Evolutionary conservation across 371 early-diverging fungal genomes (phyloP).

Genomic region (Mucor saturninus): DNA sequence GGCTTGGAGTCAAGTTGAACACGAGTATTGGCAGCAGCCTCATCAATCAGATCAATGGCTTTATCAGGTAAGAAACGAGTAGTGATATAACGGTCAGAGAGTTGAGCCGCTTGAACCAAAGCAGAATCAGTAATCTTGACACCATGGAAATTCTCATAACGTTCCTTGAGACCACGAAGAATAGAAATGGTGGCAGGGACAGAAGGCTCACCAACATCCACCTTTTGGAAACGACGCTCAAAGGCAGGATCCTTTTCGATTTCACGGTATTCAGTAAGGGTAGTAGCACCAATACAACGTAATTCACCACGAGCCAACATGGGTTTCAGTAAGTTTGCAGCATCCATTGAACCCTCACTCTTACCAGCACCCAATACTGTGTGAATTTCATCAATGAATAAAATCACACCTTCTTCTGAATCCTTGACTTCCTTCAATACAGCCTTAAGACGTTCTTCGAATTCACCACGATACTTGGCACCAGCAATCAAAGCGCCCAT

Average conservation of each 20-base stretch:
- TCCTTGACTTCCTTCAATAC: slow-evolving; percentile 96
- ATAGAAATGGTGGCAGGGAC: slow-evolving; percentile 85
- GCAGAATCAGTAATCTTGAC: slow-evolving; percentile 85
- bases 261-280: slow-evolving; percentile 82
- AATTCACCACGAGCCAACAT: slow-evolving; percentile 86
- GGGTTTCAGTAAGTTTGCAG: slow-evolving; percentile 93
- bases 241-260: slow-evolving; percentile 91
- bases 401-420: slow-evolving; percentile 86
- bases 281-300: slow-evolving; percentile 92
- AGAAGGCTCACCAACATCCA: slow-evolving; percentile 82
- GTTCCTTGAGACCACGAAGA: slow-evolving; percentile 83
- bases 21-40: slow-evolving; percentile 94
- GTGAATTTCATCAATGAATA: slow-evolving; percentile 99
- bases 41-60: slow-evolving; percentile 91
- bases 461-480: slow-evolving; percentile 96
- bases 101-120: slow-evolving; percentile 78
- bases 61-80: slow-evolving; percentile 80
- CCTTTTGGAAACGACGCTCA: slow-evolving; percentile 89
- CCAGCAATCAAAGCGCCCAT: slow-evolving; percentile 93
- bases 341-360: slow-evolving; percentile 90
- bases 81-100: slow-evolving; percentile 81
- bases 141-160: slow-evolving; percentile 87
- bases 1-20: slow-evolving; percentile 96
- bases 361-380: slow-evolving; percentile 93
- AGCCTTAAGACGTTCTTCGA: slow-evolving; percentile 98